A percentile compares a stretch with the other conserved stretches of the same genome.
phyloP scores from a whole-genome alignment of 768 basidiomycete genomes.

The Tulasnella sp. region DNA sequence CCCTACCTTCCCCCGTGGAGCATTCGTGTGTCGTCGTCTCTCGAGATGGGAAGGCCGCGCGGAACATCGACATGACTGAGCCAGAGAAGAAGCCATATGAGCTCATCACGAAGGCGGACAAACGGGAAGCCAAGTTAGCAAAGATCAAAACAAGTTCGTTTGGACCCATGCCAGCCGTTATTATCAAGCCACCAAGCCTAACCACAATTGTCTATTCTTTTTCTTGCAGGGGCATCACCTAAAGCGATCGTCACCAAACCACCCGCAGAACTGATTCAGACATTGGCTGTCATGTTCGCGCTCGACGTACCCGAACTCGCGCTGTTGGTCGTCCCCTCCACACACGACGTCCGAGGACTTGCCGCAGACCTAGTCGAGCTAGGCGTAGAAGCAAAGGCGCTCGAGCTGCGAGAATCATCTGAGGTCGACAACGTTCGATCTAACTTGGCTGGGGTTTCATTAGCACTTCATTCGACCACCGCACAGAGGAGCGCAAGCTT shows the following conservation, averaged over 20 bases:
- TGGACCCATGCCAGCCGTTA: neutral
- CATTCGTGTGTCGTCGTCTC: slow-evolving; percentile 10
- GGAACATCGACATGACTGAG: slow-evolving; percentile 13
- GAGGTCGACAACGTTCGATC: neutral
- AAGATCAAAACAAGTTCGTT: neutral
- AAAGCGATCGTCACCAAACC: neutral
- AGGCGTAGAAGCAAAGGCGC: neutral
- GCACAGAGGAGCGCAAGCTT: neutral
- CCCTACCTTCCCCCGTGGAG: neutral
- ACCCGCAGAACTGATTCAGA: neutral
- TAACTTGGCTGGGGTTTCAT: neutral
- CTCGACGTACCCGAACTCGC: slow-evolving; percentile 12
- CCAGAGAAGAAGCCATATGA: slow-evolving; percentile 1
- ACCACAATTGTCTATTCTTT: too few species aligned
- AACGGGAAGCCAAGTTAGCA: neutral
- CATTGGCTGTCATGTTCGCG: slow-evolving; percentile 5
- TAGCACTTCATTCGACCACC: neutral
- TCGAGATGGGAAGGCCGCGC: neutral
- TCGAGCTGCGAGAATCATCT: slow-evolving; percentile 1
- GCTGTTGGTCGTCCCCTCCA: slow-evolving; percentile 11
- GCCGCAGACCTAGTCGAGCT: neutral
- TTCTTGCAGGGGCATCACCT: neutral
- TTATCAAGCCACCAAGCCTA: neutral
- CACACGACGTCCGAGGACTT: slow-evolving; percentile 5
- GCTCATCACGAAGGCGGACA: neutral